Conservation (phyloP, 2,329 filamentous ascomycete genomes). For the Huntiella decipiens region DNA sequence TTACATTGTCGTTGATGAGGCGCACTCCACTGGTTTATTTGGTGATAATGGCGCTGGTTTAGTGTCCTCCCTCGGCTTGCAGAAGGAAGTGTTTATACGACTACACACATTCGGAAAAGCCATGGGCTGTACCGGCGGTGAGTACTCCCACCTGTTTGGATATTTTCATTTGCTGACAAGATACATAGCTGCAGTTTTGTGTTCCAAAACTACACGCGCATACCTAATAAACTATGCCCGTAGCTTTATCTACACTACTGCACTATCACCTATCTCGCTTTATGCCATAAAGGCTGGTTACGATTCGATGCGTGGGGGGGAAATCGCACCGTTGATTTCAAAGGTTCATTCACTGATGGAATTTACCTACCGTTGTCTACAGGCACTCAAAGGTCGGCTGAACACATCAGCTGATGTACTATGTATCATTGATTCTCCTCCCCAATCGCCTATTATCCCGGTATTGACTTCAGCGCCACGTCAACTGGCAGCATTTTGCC, state of each 20-base stretch:
- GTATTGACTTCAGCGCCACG: slow-evolving; percentile 39
- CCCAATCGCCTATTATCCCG: slow-evolving; percentile 45
- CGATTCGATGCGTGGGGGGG: slow-evolving; percentile 31
- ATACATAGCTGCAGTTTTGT: slow-evolving; percentile 34
- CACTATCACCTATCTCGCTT: slow-evolving; percentile 42
- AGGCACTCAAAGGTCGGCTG: slow-evolving; percentile 18
- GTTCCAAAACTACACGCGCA: slow-evolving; percentile 34
- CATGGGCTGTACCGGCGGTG: slow-evolving; percentile 50
- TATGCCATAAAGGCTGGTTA: slow-evolving; percentile 39
- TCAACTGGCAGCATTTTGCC: slow-evolving; percentile 39
- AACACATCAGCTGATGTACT: slow-evolving; percentile 12
- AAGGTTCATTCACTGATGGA: slow-evolving; percentile 27
- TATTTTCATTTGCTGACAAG: slow-evolving; percentile 9
- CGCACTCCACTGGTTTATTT: slow-evolving; percentile 44
- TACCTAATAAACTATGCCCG: slow-evolving; percentile 61
- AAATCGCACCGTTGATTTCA: slow-evolving; percentile 21
- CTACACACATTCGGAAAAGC: slow-evolving; percentile 51
- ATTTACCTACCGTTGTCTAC: slow-evolving; percentile 26
- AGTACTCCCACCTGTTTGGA: slow-evolving; percentile 14
- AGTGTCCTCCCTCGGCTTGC: slow-evolving; percentile 35
- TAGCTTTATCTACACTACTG: slow-evolving; percentile 57
- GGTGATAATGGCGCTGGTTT: slow-evolving; percentile 37
- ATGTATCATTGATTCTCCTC: slow-evolving; percentile 13
- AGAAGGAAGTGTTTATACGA: slow-evolving; percentile 35
- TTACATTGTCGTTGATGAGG: slow-evolving; percentile 48